phyloP scores from a whole-genome alignment of 148 eudicot genomes.

The Cornus kousa region DNA sequence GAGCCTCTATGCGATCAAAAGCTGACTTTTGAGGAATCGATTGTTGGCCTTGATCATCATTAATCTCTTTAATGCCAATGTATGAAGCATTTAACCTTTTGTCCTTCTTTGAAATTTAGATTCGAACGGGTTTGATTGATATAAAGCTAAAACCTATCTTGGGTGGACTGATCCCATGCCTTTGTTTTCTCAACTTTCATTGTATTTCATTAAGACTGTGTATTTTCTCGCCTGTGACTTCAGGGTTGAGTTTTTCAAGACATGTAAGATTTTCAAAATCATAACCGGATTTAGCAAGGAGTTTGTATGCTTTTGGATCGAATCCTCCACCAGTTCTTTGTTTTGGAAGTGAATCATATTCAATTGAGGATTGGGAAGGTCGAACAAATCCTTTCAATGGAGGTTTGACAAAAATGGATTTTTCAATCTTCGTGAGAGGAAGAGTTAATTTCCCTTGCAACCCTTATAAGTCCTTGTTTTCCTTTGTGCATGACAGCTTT shows the following conservation, averaged over 20 bases:
- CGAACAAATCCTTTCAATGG: not conserved
- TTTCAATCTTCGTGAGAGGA: not conserved
- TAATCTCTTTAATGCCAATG: too few species aligned
- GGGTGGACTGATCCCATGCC: too few species aligned
- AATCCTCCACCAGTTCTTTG: not conserved
- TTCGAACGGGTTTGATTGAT: too few species aligned
- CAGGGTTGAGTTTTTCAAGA: not conserved
- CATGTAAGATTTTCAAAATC: not conserved
- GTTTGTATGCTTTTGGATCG: not conserved
- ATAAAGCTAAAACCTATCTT: too few species aligned
- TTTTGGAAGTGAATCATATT: not conserved
- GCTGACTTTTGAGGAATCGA: too few species aligned
- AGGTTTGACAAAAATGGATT: not conserved
- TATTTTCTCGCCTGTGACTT: not conserved
- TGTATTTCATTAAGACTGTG: too few species aligned
- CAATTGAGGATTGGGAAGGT: not conserved
- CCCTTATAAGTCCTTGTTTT: not conserved
- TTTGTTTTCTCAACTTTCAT: too few species aligned
- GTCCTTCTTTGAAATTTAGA: too few species aligned
- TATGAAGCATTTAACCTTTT: too few species aligned
- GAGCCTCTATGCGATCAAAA: too few species aligned
- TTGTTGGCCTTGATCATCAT: too few species aligned
- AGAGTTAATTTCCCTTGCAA: not conserved
- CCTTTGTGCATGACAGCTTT: not conserved
- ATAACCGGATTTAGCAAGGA: not conserved